Evolutionary conservation across 2,329 filamentous ascomycete species (phyloP).

Genomic region (Neoarthrinium moseri): DNA sequence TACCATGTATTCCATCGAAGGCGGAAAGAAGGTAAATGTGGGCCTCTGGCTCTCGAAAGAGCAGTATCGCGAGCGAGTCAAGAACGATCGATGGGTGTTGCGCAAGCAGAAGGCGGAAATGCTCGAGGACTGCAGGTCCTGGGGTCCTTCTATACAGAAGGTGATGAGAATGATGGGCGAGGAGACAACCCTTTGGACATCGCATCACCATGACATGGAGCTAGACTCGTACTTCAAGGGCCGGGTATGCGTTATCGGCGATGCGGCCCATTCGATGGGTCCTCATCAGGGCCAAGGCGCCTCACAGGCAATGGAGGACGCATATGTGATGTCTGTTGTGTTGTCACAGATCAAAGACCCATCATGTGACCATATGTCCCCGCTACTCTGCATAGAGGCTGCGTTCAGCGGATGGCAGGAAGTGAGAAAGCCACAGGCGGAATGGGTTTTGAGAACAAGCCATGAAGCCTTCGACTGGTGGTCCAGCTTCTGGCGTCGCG

Average conservation of each 20-base stretch:
- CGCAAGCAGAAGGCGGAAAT: conserved; percentile 1
- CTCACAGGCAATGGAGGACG: conserved; percentile 6
- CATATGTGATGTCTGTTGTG: conserved; percentile 3
- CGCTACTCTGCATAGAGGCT: not conserved
- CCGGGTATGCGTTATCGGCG: conserved; percentile 2
- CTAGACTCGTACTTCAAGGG: not conserved
- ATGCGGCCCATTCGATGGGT: conserved; percentile 4
- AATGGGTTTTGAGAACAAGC: conserved; percentile 1
- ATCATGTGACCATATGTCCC: not conserved
- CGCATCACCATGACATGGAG: conserved; percentile 1
- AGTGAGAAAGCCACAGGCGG: conserved; percentile 2
- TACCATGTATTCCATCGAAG: conserved; percentile 7
- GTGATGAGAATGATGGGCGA: conserved; percentile 4
- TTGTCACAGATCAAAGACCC: not conserved
- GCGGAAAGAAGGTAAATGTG: conserved; percentile 1
- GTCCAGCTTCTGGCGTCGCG: conserved; percentile 1
- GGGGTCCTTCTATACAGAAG: conserved; percentile 6
- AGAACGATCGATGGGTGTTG: conserved; percentile 6
- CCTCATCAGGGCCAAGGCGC: conserved; percentile 5
- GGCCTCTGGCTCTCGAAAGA: conserved; percentile 5
- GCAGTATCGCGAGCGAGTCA: not conserved
- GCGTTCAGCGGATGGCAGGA: conserved; percentile 3
- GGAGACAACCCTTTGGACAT: not conserved
- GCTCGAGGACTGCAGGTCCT: not conserved
- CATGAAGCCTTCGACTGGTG: conserved; percentile 5